phyloP scores from a whole-genome alignment of 495 filamentous ascomycete genomes.

The Aspergillus wentii region DNA sequence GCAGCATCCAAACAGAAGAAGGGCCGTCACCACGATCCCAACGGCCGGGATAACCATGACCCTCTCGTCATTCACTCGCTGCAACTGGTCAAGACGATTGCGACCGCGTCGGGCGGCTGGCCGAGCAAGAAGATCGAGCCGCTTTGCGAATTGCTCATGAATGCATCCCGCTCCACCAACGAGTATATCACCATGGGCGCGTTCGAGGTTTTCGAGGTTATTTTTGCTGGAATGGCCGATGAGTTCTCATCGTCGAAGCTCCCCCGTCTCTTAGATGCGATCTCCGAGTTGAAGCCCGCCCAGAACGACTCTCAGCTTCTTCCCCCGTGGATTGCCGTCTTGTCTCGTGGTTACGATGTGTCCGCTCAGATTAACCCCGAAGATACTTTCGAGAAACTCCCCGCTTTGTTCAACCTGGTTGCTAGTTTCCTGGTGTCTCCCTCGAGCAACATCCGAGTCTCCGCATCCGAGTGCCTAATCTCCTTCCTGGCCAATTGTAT shows the following conservation, averaged over 20 bases:
- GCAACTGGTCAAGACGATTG: conserved; percentile 85
- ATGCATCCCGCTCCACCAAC: conserved; percentile 80
- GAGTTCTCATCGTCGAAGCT: conserved; percentile 84
- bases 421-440: conserved; percentile 76
- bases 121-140: conserved; percentile 93
- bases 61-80: conserved; percentile 84
- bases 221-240: conserved; percentile 85
- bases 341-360: conserved; percentile 91
- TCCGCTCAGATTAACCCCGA: conserved; percentile 79
- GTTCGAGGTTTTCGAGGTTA: conserved; percentile 94
- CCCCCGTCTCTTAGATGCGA: conserved; percentile 78
- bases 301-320: conserved; percentile 88
- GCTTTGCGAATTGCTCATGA: conserved; percentile 82
- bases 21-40: conserved; percentile 38
- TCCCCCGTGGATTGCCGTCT: conserved; percentile 92
- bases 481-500: conserved; percentile 88
- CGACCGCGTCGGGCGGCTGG: conserved; percentile 85
- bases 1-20: conserved; percentile 65
- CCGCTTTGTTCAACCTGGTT: conserved; percentile 72
- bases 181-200: conserved; percentile 93
- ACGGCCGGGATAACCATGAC: conserved; percentile 55
- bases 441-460: conserved; percentile 86
- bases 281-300: conserved; percentile 82
- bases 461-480: conserved; percentile 89
- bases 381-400: conserved; percentile 83